Conservation (phyloP, 345 rosid genomes). For the Camelina laxa region DNA sequence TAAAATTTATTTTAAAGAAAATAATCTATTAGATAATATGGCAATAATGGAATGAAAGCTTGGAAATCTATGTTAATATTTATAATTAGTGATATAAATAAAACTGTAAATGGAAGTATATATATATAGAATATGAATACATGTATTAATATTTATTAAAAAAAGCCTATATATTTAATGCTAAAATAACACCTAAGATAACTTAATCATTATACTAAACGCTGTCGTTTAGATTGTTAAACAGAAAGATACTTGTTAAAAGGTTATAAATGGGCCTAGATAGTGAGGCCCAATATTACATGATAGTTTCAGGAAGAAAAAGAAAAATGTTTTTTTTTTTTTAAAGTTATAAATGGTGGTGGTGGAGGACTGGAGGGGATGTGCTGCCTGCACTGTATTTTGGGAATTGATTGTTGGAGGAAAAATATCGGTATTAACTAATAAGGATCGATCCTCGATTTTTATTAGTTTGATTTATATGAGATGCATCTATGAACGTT, state of each 20-base stretch:
- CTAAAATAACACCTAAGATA: neutral
- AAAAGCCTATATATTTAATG: neutral
- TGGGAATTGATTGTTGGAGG: constrained; percentile 14
- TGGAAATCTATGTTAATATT: neutral
- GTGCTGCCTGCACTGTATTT: neutral
- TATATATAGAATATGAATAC: neutral
- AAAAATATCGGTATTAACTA: neutral
- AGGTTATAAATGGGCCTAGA: neutral
- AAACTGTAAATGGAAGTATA: neutral
- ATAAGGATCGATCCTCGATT: neutral
- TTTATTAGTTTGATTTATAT: too few relatives aligned
- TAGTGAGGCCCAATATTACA: constrained; percentile 1
- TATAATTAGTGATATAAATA: neutral
- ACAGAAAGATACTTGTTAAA: neutral
- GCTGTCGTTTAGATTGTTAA: neutral
- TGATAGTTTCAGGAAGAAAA: neutral
- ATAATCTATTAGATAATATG: neutral
- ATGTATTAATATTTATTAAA: neutral
- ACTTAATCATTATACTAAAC: neutral
- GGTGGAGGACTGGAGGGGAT: constrained; percentile 22
- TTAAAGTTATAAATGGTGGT: constrained; percentile 20
- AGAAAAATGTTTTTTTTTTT: neutral
- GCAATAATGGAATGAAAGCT: neutral
- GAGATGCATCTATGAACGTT: constrained; percentile 19
- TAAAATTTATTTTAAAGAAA: too few relatives aligned